These are phyloP conservation scores for Dactylorhiza incarnata DNA, from an alignment of 106 monocot species.

Conservation along the genomic window DNA sequence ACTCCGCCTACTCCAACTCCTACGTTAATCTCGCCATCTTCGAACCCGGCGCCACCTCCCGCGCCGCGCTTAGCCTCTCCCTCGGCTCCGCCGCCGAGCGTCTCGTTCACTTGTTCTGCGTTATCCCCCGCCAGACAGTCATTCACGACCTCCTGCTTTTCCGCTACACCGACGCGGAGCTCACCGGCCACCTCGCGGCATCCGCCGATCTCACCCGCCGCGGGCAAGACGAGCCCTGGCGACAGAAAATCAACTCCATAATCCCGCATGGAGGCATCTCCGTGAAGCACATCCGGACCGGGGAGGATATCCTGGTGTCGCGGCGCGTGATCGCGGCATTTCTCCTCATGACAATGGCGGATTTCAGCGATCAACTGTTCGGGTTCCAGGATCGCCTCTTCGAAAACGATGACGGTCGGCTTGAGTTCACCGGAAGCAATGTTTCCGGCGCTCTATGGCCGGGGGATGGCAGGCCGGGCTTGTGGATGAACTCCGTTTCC, in stretches of 20 bases:
- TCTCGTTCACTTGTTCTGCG: conserved; percentile 86
- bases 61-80: conserved; percentile 31
- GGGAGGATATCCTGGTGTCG: conserved; percentile 58
- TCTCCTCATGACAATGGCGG: conserved; percentile 73
- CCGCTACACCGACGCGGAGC: conserved; percentile 55
- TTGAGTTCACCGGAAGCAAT: conserved; percentile 51
- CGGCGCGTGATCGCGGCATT: conserved; percentile 53
- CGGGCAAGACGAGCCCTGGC: conserved; percentile 32
- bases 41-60: conserved; percentile 46
- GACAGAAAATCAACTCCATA: conserved; percentile 34
- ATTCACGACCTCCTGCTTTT: conserved; percentile 83
- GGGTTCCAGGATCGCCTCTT: conserved; percentile 71
- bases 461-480: conserved; percentile 60
- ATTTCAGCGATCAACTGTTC: conserved; percentile 78
- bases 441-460: conserved; percentile 45
- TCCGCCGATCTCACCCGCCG: conserved; percentile 30
- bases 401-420: conserved; percentile 49
- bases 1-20: conserved; percentile 99
- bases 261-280: conserved; percentile 47
- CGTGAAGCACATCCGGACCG: conserved; percentile 68
- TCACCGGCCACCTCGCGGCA: conserved; percentile 33
- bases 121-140: conserved; percentile 68
- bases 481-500: conserved; percentile 69
- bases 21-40: conserved; percentile 99
- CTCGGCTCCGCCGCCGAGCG: conserved; percentile 59